These are phyloP conservation scores for Abrus precatorius DNA, from an alignment of 306 rosid species.

Conservation along the genomic window DNA sequence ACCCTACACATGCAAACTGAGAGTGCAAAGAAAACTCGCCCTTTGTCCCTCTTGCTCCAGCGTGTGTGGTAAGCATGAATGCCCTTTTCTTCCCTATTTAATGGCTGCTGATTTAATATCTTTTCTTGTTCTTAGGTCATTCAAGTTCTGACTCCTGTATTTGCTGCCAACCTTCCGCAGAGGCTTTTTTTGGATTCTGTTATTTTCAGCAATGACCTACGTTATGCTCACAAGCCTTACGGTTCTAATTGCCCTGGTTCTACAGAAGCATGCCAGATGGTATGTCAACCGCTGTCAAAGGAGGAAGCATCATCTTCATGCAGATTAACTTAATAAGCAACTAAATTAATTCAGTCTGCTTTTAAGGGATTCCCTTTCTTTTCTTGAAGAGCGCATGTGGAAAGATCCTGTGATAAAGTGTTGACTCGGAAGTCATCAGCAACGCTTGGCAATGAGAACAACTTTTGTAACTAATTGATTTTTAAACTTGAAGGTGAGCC, in stretches of 20 bases:
- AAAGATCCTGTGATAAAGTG: constrained; percentile 6
- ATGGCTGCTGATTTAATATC: constrained; percentile 32
- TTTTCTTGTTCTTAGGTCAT: constrained; percentile 63
- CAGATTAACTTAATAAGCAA: constrained; percentile 52
- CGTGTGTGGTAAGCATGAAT: constrained; percentile 83
- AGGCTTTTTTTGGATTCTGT: too few relatives aligned
- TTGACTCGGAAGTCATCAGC: constrained; percentile 17
- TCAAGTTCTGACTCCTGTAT: constrained; percentile 86
- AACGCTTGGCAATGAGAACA: constrained; percentile 8
- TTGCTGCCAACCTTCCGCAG: too few relatives aligned
- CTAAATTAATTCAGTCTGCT: constrained; percentile 22
- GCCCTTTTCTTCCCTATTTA: background rate
- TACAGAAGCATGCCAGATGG: constrained; percentile 84
- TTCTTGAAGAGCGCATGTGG: constrained; percentile 11
- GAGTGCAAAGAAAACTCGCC: constrained; percentile 70
- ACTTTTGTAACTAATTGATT: constrained; percentile 33
- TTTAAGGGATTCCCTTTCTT: background rate
- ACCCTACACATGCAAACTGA: constrained; percentile 73
- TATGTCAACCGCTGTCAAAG: constrained; percentile 81
- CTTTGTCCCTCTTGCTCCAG: constrained; percentile 93
- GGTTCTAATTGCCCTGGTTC: constrained; percentile 75
- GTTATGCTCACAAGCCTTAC: constrained; percentile 90
- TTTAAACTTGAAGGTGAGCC: constrained; percentile 27
- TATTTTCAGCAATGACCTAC: constrained; percentile 68
- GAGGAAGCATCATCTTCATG: constrained; percentile 77